Base-by-base conservation (phyloP, 2,329 filamentous ascomycete species). In the Epicoccum nigrum region DNA sequence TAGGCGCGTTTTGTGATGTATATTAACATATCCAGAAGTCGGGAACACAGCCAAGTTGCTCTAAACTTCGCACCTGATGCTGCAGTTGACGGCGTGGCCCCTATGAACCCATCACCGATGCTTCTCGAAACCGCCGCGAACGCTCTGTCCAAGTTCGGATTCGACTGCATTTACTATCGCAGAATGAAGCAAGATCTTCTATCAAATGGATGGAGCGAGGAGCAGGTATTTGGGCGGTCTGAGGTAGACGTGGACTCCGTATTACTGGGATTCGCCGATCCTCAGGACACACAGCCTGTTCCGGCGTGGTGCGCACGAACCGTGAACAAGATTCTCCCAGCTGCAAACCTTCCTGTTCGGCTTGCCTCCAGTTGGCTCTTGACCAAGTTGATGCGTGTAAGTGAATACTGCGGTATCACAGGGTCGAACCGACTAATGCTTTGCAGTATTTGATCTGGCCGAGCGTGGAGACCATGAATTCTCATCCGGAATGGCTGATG, bases 321-420 rank as follows among this genome's bases (percentile, higher is more conserved):
- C 31, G 58, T 66, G 21, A 69, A 71, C 48, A 71, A 63, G 46
- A 50, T 71, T 31, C 55, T 72, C 11, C 65, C 60, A 4, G 38
- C 58, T 13, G 49, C 58, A 2, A 40, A 67, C 23, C 45, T 72
- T 31, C 62, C 69, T 9, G 48, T 68, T 9, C 59, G 69, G 21
- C 52, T 72, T 35, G 69, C 69, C 13, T 70, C 68, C 5, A 57
- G 68, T 4, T 71, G 60, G 59, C 41, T 71, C 2, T 48, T 72
- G 50, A 70, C 68, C 32, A 71, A 71, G 35, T 60, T 71, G 63
- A 69, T 71, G 65, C 63, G 66, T 45, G 69, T 69, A 64, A 44
- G 69, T 69, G 13, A 7, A 33, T 16, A n/a, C 16, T 12, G 20
- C 8, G 6, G 17, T 17, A 27, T 7, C 3, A 13, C 34, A n/a